Conservation (phyloP, 106 monocot species). For the Phalaenopsis equestris region DNA sequence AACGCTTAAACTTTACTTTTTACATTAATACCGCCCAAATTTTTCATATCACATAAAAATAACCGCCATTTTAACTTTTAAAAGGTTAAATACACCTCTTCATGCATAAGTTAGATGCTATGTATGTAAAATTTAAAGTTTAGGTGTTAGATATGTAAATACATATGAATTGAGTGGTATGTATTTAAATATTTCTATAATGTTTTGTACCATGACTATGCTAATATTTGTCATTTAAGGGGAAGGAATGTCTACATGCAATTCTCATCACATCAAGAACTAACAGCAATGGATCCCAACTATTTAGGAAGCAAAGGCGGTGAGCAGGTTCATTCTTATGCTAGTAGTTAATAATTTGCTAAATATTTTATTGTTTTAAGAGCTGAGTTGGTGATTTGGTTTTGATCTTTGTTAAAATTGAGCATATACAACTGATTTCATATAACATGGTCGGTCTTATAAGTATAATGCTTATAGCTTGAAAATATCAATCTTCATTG, state of each 20-base stretch:
- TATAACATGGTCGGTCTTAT: neutral
- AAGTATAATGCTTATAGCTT: neutral
- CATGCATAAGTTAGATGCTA: no score
- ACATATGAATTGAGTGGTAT: no score
- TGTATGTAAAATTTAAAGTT: no score
- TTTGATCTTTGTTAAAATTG: neutral
- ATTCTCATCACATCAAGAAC: slow-evolving; percentile 82
- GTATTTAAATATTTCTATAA: no score
- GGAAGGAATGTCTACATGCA: slow-evolving; percentile 81
- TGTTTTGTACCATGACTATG: neutral
- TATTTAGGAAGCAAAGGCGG: slow-evolving; percentile 43
- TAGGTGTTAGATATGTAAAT: no score
- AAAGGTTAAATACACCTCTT: no score
- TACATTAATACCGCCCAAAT: no score
- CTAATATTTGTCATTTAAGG: slow-evolving; percentile 21
- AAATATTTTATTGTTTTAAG: neutral
- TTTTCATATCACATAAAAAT: no score
- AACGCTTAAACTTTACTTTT: no score
- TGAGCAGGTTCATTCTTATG: slow-evolving; percentile 46
- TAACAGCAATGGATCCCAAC: slow-evolving; percentile 57
- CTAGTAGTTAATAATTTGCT: neutral
- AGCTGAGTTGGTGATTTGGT: neutral
- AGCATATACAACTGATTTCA: neutral
- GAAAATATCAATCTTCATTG: neutral
- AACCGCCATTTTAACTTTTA: no score